Evolutionary conservation across 495 filamentous ascomycete genomes (phyloP).

Genomic region (Trypethelium eluteriae): DNA sequence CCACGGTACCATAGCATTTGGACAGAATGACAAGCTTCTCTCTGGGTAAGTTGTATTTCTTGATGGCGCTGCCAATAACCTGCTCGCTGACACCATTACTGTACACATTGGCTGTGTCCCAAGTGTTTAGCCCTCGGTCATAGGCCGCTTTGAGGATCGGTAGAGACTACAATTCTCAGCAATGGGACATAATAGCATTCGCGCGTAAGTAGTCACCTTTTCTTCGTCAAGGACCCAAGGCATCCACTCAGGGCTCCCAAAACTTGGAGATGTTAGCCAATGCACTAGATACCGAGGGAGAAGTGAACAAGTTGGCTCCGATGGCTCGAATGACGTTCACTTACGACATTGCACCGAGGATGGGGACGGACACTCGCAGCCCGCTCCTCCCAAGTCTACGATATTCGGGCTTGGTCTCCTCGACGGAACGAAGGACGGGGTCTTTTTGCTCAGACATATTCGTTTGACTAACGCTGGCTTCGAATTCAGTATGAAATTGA

Average conservation of each 20-base stretch:
- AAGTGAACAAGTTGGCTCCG: not conserved
- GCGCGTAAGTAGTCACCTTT: conserved; percentile 18
- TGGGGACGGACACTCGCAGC: conserved; percentile 41
- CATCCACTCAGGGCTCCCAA: conserved; percentile 37
- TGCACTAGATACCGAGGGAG: not conserved
- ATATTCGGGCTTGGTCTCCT: conserved; percentile 39
- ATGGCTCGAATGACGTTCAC: conserved; percentile 17
- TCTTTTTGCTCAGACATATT: conserved; percentile 22
- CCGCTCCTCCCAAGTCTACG: conserved; percentile 38
- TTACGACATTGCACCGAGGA: conserved; percentile 41
- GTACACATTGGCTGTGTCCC: conserved; percentile 43
- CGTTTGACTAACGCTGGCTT: not conserved
- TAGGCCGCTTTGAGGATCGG: conserved; percentile 43
- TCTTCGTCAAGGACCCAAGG: conserved; percentile 44
- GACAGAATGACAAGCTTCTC: conserved; percentile 42
- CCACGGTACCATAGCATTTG: conserved; percentile 38
- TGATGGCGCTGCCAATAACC: conserved; percentile 45
- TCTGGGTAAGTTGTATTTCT: conserved; percentile 42
- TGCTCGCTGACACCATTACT: conserved; percentile 39
- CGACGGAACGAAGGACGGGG: conserved; percentile 25
- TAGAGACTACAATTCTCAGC: conserved; percentile 16
- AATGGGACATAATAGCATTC: not conserved
- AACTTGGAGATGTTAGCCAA: conserved; percentile 26
- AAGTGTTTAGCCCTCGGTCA: conserved; percentile 37
- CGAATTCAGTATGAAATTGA: not conserved